Evolutionary conservation across 208 protist species (phyloP), one percentile per base, ranked within the genome.

Genomic region (Crithidia expoeki): DNA sequence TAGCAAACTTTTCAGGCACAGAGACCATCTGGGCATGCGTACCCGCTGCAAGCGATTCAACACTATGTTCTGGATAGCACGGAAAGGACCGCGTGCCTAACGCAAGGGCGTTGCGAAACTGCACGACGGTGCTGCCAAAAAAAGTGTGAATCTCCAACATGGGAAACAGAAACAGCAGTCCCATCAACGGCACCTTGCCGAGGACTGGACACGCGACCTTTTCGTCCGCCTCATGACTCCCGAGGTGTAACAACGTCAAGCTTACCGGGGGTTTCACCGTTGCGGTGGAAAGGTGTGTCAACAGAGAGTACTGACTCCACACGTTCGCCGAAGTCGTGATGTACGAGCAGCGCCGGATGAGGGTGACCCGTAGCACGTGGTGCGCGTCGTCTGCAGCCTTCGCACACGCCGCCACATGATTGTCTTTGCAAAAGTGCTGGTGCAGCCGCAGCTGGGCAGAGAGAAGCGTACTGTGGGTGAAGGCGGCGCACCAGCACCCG

Each of bases 401-500:
- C 19, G 19, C 34, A 19, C 34, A 25, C 0, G 1, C 17, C 1
- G 33, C 46, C 3, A 19, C 32, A 4, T 17, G 12, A 5, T 21
- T 46, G 17, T 52, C 46, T 16, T 32, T 55, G 46, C 12, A 27
- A 19, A 44, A 27, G 2, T 33, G 46, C 17, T 14, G 60, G 4
- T 65, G 60, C 28, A 65, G 60, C n/a, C 19, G 27, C 46, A 65
- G 30, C 25, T 65, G 52, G 10, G 50, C 10, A 16, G 47, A 27
- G 19, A 75, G n/a, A 10, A 75, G 47, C 10, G 32, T 30, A 6
- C 34, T 38, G 25, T 68, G 69, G 5, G 69, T 75, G 16, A 76
- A 23, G 23, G 60, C 51, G 1, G 34, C 25, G 23, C 63, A 67
- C 71, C 71, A 76, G 47, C 71, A 76, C 11, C 71, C 71, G n/a